These are phyloP conservation scores for Trichoderma lentiforme DNA, from an alignment of 2,329 filamentous ascomycete species.

Conservation along the genomic window DNA sequence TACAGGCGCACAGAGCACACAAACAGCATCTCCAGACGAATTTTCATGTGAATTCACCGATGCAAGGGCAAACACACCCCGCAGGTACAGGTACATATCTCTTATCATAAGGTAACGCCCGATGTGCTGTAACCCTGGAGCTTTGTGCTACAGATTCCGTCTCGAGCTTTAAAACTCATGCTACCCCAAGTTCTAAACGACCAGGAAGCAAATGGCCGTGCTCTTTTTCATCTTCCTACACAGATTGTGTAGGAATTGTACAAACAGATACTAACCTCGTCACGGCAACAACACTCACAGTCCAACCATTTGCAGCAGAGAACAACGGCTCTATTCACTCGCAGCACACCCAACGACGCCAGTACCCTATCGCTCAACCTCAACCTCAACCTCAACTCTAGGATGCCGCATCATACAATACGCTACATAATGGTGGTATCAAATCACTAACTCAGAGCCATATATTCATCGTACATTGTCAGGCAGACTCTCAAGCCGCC, in stretches of 20 bases:
- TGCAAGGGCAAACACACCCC: constrained; percentile 10
- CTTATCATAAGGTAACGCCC: not conserved
- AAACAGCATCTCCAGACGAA: not conserved
- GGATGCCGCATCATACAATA: constrained; percentile 2
- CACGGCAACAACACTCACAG: not conserved
- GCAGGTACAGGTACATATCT: not conserved
- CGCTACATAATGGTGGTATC: constrained; percentile 10
- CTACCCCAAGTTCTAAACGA: not conserved
- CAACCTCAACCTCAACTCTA: not conserved
- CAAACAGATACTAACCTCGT: not conserved
- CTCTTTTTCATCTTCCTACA: not conserved
- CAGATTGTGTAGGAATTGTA: not conserved
- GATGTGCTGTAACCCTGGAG: not conserved
- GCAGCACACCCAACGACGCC: not conserved
- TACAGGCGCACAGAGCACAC: not conserved
- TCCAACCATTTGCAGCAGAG: not conserved
- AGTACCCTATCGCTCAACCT: not conserved
- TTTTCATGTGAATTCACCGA: constrained; percentile 7
- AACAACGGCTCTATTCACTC: constrained; percentile 8
- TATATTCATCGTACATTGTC: not conserved
- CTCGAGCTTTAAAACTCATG: not conserved
- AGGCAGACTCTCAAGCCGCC: not conserved
- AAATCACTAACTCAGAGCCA: constrained; percentile 4
- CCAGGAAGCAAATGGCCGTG: not conserved
- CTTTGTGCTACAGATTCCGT: not conserved